Evolutionary conservation across 176 grass and related monocot genomes (phyloP).

Genomic region (Carex scoparia): DNA sequence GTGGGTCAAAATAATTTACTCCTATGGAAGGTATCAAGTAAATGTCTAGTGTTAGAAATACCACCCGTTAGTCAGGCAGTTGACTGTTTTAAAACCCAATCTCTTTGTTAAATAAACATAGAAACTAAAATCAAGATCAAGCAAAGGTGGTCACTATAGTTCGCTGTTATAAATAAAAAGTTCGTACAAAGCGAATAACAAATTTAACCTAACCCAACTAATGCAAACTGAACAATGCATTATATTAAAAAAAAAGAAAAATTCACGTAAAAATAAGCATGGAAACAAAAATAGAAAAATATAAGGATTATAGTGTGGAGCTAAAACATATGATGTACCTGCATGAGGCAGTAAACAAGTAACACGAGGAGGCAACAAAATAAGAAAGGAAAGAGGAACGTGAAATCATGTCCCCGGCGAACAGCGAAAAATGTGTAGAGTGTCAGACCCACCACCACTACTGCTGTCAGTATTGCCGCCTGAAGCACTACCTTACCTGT

Average conservation of each 20-base stretch:
- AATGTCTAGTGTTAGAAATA: background rate
- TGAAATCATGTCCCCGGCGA: constrained; percentile 42
- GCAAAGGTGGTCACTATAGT: background rate
- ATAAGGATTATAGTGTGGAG: background rate
- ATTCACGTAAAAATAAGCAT: background rate
- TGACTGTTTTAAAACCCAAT: background rate
- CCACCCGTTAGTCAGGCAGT: background rate
- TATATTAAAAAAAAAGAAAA: constrained; percentile 10
- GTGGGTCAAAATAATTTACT: background rate
- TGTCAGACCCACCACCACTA: constrained; percentile 39
- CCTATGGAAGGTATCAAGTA: background rate
- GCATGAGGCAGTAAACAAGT: constrained; percentile 37
- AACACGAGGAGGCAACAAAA: constrained; percentile 34
- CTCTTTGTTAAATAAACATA: background rate
- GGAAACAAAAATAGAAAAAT: background rate
- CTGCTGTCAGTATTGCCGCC: constrained; percentile 38
- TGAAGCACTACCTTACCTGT: constrained; percentile 54
- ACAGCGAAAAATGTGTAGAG: constrained; percentile 60
- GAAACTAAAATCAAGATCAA: background rate
- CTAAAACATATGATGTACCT: constrained; percentile 32
- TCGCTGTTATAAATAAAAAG: background rate
- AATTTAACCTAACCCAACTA: background rate
- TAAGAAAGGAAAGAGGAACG: constrained; percentile 50
- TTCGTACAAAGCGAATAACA: background rate
- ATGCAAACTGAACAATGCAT: background rate